These are phyloP conservation scores for Marsdenia floribunda DNA, from an alignment of 257 asterid species.

Conservation along the genomic window DNA sequence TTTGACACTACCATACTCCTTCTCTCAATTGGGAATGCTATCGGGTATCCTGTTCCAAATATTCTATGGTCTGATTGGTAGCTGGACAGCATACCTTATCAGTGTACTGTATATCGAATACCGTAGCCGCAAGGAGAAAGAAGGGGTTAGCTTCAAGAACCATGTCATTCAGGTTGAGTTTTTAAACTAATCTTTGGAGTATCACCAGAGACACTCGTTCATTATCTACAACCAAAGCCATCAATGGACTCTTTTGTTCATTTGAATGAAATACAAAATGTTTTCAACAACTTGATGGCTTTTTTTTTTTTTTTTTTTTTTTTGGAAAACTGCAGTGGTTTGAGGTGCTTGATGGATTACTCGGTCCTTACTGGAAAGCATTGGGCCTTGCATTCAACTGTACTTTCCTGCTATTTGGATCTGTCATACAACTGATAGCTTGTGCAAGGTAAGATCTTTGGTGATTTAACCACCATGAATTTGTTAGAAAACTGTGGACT, in stretches of 20 bases:
- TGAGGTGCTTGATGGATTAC: constrained; percentile 88
- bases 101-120: constrained; percentile 86
- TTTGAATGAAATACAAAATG: too few species aligned
- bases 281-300: too few species aligned
- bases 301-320: too few species aligned
- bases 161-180: constrained; percentile 82
- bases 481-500: neutral
- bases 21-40: constrained; percentile 86
- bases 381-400: constrained; percentile 90
- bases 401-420: constrained; percentile 92
- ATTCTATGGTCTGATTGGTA: constrained; percentile 80
- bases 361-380: constrained; percentile 98
- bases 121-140: constrained; percentile 83
- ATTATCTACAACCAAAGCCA: neutral
- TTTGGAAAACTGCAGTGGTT: constrained; percentile 58
- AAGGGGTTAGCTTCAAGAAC: constrained; percentile 84
- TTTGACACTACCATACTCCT: constrained; percentile 83
- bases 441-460: constrained; percentile 71
- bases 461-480: neutral
- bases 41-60: constrained; percentile 77
- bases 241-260: too few species aligned
- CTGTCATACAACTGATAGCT: constrained; percentile 93
- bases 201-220: neutral
- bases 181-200: neutral
- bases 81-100: constrained; percentile 97